Conservation (phyloP, 164 flowering plant genomes). For the Magnolia officinalis region DNA sequence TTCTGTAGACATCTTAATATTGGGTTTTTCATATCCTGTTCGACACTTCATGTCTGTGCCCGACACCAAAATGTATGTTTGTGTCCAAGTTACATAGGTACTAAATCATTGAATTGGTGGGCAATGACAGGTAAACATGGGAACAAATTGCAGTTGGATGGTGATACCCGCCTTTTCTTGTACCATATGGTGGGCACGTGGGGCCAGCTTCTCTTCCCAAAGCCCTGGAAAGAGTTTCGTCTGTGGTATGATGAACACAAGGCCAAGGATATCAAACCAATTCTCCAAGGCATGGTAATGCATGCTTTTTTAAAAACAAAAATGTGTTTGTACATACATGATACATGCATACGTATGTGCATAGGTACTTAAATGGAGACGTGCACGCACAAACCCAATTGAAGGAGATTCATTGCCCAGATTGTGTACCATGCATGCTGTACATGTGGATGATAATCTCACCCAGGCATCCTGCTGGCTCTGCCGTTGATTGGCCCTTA, state of each 20-base stretch:
- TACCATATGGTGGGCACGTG: conserved; percentile 97
- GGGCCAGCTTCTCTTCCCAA: conserved; percentile 99
- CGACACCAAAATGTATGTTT: no score
- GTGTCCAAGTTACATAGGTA: no score
- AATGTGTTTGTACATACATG: background rate
- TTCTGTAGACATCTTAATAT: background rate
- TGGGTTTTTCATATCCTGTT: background rate
- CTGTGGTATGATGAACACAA: conserved; percentile 88
- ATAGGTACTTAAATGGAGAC: background rate
- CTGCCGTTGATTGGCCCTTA: no score
- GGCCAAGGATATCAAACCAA: conserved; percentile 71
- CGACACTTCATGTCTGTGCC: no score
- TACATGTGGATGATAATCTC: no score
- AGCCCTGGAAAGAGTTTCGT: conserved; percentile 98
- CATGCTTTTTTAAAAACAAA: no score
- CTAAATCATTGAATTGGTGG: background rate
- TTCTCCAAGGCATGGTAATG: conserved; percentile 87
- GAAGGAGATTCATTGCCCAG: background rate
- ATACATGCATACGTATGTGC: background rate
- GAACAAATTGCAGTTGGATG: conserved; percentile 68
- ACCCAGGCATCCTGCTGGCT: background rate
- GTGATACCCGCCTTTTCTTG: conserved; percentile 60
- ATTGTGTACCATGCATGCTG: background rate
- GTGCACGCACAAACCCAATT: background rate
- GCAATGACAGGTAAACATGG: conserved; percentile 79